phyloP scores from a whole-genome alignment of 108 stramenopile genomes.

The Cyclotella kingstonii region DNA sequence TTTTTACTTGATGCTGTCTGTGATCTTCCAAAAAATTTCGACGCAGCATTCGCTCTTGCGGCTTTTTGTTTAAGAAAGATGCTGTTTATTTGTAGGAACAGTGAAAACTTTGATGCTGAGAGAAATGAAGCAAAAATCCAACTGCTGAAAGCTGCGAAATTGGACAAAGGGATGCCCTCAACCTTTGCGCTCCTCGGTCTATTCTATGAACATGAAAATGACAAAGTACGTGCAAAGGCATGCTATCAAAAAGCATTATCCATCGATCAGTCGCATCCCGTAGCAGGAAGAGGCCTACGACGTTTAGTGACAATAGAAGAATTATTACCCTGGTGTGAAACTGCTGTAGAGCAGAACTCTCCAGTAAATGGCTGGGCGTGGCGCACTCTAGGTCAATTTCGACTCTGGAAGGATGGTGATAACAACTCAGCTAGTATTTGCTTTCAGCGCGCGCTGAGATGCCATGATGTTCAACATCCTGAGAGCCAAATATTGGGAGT shows the following conservation, averaged over 20 bases:
- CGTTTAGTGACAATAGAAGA: conserved; percentile 38
- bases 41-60: conserved; percentile 59
- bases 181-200: conserved; percentile 71
- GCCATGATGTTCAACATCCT: conserved; percentile 54
- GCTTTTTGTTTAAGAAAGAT: conserved; percentile 54
- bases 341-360: conserved; percentile 47
- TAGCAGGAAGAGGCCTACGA: conserved; percentile 67
- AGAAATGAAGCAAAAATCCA: conserved; percentile 45
- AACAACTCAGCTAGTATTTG: conserved; percentile 56
- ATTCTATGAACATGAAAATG: conserved; percentile 62
- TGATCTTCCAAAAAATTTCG: conserved; percentile 52
- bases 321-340: conserved; percentile 28
- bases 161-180: conserved; percentile 50
- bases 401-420: conserved; percentile 43
- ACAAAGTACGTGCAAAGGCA: conserved; percentile 54
- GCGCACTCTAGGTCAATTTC: conserved; percentile 47
- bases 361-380: conserved; percentile 78
- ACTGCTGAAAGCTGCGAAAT: conserved; percentile 68
- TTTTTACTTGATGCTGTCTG: conserved; percentile 57
- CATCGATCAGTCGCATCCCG: conserved; percentile 68
- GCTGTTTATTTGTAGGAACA: conserved; percentile 11
- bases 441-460: conserved; percentile 63
- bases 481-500: conserved; percentile 35
- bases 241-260: conserved; percentile 61
- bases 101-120: conserved; percentile 1